Evolutionary conservation across 75 land plant species (phyloP).

Genomic region (Adiantum capillusveneris): DNA sequence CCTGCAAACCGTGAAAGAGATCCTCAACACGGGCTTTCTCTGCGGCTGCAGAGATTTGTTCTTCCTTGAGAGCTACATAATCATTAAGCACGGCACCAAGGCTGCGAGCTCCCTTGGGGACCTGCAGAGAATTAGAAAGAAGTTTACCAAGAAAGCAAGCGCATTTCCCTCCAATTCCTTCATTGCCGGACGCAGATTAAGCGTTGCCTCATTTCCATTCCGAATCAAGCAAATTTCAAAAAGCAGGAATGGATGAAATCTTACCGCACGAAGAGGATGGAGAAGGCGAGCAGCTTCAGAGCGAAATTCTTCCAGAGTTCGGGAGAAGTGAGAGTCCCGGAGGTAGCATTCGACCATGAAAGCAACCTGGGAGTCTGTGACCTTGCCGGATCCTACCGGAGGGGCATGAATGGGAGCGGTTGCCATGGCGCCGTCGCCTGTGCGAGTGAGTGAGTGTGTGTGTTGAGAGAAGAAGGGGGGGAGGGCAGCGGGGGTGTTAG

Average conservation of each 20-base stretch:
- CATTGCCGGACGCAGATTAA: neutral
- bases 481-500: too few species aligned
- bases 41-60: neutral
- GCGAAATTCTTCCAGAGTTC: slow-evolving; percentile 8
- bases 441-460: too few species aligned
- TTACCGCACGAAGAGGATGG: slow-evolving; percentile 3
- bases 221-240: too few species aligned
- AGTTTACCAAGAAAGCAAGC: too few species aligned
- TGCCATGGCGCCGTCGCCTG: too few species aligned
- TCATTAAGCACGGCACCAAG: slow-evolving; percentile 11
- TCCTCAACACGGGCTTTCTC: slow-evolving; percentile 5
- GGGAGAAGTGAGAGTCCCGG: slow-evolving; percentile 5
- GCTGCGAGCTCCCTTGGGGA: slow-evolving; percentile 4
- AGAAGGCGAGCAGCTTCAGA: slow-evolving; percentile 9
- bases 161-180: too few species aligned
- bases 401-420: too few species aligned
- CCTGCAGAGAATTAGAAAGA: too few species aligned
- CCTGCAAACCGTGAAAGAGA: slow-evolving; percentile 6
- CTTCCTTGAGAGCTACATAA: slow-evolving; percentile 11
- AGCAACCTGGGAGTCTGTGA: slow-evolving; percentile 11
- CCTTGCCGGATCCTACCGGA: slow-evolving; percentile 7
- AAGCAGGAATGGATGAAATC: neutral
- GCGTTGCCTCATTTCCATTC: too few species aligned
- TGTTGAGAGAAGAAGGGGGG: too few species aligned
- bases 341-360: slow-evolving; percentile 18